These are phyloP conservation scores for Aureobasidium sp. DNA, from an alignment of 2,329 filamentous ascomycete species.

Conservation along the genomic window DNA sequence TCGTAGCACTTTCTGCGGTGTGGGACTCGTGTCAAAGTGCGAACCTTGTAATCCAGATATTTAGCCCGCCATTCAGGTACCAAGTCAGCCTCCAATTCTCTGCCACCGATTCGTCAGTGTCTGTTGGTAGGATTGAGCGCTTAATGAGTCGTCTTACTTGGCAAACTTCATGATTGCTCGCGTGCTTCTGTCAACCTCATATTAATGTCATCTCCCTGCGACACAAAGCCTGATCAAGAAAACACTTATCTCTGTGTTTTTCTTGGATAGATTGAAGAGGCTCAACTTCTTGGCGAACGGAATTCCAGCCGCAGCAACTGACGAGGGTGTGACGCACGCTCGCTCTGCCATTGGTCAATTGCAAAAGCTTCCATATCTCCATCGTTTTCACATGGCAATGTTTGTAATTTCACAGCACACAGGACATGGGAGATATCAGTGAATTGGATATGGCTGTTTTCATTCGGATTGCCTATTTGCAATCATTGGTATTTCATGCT, in stretches of 20 bases:
- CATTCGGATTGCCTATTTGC: not conserved
- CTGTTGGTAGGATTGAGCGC: not conserved
- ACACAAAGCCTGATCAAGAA: not conserved
- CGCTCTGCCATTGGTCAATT: not conserved
- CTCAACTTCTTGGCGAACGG: not conserved
- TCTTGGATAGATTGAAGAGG: not conserved
- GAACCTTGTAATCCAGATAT: constrained; percentile 82
- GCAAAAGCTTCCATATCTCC: not conserved
- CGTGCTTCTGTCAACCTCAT: constrained; percentile 8
- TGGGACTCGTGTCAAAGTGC: constrained; percentile 14
- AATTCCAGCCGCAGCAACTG: too few relatives aligned
- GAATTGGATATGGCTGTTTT: not conserved
- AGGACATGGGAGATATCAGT: not conserved
- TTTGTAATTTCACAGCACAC: not conserved
- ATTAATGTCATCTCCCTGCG: not conserved
- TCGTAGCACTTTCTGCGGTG: not conserved
- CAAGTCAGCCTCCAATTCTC: constrained; percentile 76
- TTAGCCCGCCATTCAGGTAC: constrained; percentile 94
- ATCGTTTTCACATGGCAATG: not conserved
- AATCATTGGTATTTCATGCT: constrained; percentile 3
- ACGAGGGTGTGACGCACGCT: too few relatives aligned
- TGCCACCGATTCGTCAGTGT: constrained; percentile 24
- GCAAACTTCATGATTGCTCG: constrained; percentile 23
- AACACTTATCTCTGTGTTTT: not conserved
- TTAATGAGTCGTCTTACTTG: constrained; percentile 17